Evolutionary conservation across 805 yeast genomes (phyloP).

Genomic region (Yamadazyma insecticola): DNA sequence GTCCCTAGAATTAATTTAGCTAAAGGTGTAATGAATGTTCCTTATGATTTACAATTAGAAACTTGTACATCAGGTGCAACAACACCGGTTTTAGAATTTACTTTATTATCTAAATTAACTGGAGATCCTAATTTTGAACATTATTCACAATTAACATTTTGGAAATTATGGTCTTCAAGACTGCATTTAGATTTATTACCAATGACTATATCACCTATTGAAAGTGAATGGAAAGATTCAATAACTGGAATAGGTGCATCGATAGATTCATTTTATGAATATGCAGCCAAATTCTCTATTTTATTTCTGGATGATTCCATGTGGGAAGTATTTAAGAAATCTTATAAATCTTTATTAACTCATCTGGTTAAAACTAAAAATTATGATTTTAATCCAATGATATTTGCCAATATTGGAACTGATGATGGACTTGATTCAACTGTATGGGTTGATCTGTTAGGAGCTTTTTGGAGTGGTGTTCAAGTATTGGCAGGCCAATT

Average conservation of each 20-base stretch:
- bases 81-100: constrained; percentile 75
- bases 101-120: constrained; percentile 68
- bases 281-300: constrained; percentile 73
- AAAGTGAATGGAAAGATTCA: constrained; percentile 51
- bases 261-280: constrained; percentile 86
- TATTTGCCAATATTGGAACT: constrained; percentile 57
- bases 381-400: constrained; percentile 21
- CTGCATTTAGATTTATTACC: constrained; percentile 65
- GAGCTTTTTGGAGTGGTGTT: constrained; percentile 88
- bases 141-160: constrained; percentile 57
- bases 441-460: constrained; percentile 78
- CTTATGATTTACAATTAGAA: constrained; percentile 46
- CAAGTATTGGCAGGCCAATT: constrained; percentile 76
- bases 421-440: constrained; percentile 46
- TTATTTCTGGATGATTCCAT: constrained; percentile 61
- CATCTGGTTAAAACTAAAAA: constrained; percentile 35
- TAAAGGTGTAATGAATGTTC: constrained; percentile 45
- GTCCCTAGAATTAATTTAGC: constrained; percentile 72
- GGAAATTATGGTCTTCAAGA: constrained; percentile 66
- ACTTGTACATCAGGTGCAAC: constrained; percentile 90
- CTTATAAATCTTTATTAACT: constrained; percentile 52
- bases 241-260: constrained; percentile 87
- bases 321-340: constrained; percentile 48
- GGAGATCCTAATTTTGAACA: constrained; percentile 68
- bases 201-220: constrained; percentile 64